phyloP scores from a whole-genome alignment of 345 rosid species.

The Euclidium syriacum region DNA sequence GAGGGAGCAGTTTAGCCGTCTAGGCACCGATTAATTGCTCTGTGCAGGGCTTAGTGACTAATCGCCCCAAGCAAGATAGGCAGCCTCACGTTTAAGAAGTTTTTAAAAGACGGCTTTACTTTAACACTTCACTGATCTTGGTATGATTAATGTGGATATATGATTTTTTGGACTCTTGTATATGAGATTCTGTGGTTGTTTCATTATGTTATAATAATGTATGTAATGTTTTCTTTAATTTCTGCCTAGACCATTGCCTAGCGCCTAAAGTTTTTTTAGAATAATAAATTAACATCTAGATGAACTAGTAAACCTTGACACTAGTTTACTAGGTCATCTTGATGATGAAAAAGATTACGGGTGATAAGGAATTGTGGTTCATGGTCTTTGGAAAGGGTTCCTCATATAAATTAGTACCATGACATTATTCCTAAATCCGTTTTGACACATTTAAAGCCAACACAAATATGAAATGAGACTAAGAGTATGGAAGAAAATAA shows the following conservation, averaged over 20 bases:
- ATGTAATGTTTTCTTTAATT: not conserved
- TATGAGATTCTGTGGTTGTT: not conserved
- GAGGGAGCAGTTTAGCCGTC: not conserved
- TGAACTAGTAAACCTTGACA: not conserved
- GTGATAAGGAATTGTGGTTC: not conserved
- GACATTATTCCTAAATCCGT: not conserved
- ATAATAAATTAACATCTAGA: not conserved
- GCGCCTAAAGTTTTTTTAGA: not conserved
- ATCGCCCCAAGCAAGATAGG: not conserved
- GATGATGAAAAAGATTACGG: not conserved
- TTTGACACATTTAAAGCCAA: not conserved
- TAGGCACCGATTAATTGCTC: not conserved
- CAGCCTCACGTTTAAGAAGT: not conserved
- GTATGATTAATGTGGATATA: not conserved
- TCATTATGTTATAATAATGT: not conserved
- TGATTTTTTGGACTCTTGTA: not conserved
- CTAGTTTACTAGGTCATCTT: not conserved
- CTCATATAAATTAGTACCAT: not conserved
- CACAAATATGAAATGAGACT: not conserved
- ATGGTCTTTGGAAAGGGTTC: not conserved
- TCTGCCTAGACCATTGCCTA: not conserved
- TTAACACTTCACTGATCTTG: not conserved
- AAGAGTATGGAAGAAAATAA: slow-evolving; percentile 1
- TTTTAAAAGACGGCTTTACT: not conserved
- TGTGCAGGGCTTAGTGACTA: not conserved